Evolutionary conservation across 306 rosid species (phyloP).

Genomic region (Fagus sylvatica): DNA sequence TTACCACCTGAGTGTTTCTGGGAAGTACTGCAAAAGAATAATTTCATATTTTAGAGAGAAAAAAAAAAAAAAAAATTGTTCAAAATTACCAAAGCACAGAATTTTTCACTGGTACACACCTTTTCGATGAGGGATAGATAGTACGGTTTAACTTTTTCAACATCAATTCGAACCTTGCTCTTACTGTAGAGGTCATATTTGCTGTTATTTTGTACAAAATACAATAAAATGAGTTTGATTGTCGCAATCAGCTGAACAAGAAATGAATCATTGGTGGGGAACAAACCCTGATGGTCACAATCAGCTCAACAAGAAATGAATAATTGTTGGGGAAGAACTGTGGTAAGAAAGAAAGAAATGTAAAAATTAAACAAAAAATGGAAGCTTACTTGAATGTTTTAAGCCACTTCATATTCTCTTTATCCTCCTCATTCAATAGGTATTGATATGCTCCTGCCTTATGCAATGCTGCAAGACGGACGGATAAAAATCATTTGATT

Average conservation of each 20-base stretch:
- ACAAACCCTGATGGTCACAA: too few species aligned
- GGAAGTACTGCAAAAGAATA: not conserved
- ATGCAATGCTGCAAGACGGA: conserved; percentile 7
- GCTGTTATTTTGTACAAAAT: not conserved
- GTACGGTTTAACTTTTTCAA: conserved; percentile 15
- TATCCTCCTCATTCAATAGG: not conserved
- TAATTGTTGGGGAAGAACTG: too few species aligned
- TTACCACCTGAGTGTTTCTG: not conserved
- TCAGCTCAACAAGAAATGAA: too few species aligned
- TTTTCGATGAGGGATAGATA: conserved; percentile 1
- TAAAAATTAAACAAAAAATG: not conserved
- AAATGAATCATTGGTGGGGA: not conserved
- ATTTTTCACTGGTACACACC: not conserved
- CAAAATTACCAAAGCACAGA: not conserved
- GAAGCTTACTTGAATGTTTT: conserved; percentile 10
- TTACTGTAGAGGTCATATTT: conserved; percentile 8
- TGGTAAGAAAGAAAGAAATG: not conserved
- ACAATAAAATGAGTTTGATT: not conserved
- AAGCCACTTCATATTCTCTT: conserved; percentile 1
- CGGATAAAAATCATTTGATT: not conserved
- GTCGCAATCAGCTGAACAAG: not conserved
- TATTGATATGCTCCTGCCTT: conserved; percentile 1
- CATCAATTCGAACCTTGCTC: not conserved
- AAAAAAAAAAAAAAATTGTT: not conserved
- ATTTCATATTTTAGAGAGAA: not conserved